These are phyloP conservation scores for Lolium rigidum DNA, from an alignment of 176 grass and related monocot genomes.

Conservation along the genomic window DNA sequence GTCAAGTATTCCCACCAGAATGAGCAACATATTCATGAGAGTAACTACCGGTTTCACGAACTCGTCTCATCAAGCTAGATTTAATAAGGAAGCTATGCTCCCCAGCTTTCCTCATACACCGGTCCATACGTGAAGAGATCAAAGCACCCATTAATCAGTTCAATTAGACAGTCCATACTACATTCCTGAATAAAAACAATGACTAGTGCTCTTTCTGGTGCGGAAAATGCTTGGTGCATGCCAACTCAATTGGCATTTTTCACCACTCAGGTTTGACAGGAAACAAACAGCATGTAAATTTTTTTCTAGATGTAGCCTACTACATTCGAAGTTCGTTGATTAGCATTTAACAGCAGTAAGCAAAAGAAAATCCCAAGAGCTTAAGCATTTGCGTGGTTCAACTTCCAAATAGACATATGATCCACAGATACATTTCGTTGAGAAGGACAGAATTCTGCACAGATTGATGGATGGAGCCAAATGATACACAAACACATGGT, in stretches of 20 bases:
- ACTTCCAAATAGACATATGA: neutral
- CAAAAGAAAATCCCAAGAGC: neutral
- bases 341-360: slow-evolving; percentile 8
- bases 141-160: neutral
- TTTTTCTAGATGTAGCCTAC: neutral
- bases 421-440: neutral
- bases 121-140: neutral
- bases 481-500: neutral
- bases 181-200: neutral
- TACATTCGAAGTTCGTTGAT: neutral
- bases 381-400: neutral
- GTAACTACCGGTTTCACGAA: neutral
- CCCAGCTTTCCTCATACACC: neutral
- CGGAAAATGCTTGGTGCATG: neutral
- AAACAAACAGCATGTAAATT: slow-evolving; percentile 13
- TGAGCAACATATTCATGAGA: slow-evolving; percentile 1
- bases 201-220: slow-evolving; percentile 4
- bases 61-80: neutral
- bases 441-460: no score
- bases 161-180: neutral
- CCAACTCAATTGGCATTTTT: slow-evolving; percentile 1
- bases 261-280: neutral
- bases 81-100: neutral
- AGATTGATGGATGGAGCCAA: no score
- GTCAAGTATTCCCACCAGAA: neutral